These are phyloP conservation scores for Ustilago lituana DNA, from an alignment of 1,284 basidiomycete species.

Conservation along the genomic window DNA sequence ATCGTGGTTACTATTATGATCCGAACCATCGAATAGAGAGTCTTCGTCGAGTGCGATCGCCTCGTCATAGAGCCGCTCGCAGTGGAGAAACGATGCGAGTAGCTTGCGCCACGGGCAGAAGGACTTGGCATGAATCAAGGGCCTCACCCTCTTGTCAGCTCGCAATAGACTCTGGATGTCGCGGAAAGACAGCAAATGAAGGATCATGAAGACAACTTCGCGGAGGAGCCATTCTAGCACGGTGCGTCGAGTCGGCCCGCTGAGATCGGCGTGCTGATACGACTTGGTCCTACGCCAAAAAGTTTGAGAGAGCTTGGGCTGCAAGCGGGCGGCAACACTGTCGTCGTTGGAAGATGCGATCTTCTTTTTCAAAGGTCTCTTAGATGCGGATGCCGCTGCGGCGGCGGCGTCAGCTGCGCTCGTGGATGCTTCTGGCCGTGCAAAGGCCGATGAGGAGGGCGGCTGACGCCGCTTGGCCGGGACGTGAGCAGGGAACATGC, in stretches of 20 bases:
- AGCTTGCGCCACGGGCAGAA: slow-evolving; percentile 58
- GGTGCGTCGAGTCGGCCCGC: slow-evolving; percentile 41
- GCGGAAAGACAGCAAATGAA: slow-evolving; percentile 45
- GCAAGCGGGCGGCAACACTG: slow-evolving; percentile 29
- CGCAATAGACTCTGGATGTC: slow-evolving; percentile 45
- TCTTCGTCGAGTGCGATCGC: slow-evolving; percentile 31
- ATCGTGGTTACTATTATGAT: slow-evolving; percentile 8
- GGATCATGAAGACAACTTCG: slow-evolving; percentile 50
- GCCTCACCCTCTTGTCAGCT: slow-evolving; percentile 50
- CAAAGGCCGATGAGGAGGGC: slow-evolving; percentile 14
- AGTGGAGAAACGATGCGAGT: slow-evolving; percentile 27
- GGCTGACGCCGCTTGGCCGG: slow-evolving; percentile 34
- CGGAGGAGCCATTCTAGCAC: slow-evolving; percentile 59
- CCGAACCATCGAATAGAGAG: slow-evolving; percentile 16
- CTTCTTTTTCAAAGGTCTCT: slow-evolving; percentile 28
- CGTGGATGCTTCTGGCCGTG: slow-evolving; percentile 15
- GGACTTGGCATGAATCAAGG: slow-evolving; percentile 40
- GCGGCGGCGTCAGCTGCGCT: slow-evolving; percentile 2
- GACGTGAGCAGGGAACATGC: slow-evolving; percentile 2
- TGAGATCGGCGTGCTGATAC: slow-evolving; percentile 40
- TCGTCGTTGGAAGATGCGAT: slow-evolving; percentile 32
- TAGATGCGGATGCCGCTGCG: background rate
- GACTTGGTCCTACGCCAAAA: slow-evolving; percentile 43
- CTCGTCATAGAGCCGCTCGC: slow-evolving; percentile 41
- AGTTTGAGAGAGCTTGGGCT: slow-evolving; percentile 36